Evolutionary conservation across 768 basidiomycete species (phyloP).

Genomic region (Naganishia randhawae): DNA sequence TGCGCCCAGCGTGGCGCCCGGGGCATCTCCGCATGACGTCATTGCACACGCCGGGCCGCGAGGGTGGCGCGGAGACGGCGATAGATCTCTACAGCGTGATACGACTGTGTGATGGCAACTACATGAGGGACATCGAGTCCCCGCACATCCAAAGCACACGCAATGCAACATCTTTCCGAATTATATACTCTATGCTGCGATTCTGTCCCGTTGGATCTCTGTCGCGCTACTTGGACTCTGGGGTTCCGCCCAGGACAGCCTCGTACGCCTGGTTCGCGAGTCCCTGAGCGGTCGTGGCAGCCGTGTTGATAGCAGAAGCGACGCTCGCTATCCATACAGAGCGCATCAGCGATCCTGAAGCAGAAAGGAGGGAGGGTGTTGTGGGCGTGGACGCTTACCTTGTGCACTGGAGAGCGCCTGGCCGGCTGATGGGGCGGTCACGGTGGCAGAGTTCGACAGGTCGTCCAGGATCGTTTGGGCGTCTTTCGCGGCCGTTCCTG

Average conservation of each 20-base stretch:
- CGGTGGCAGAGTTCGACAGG: constrained; percentile 12
- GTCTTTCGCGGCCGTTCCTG: neutral
- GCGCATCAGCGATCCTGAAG: neutral
- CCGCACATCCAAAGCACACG: too few relatives aligned
- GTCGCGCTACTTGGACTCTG: neutral
- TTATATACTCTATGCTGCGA: neutral
- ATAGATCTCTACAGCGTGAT: too few relatives aligned
- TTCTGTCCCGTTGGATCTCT: neutral
- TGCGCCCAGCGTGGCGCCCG: too few relatives aligned
- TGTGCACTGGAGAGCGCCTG: constrained; percentile 3
- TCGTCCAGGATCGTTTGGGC: constrained; percentile 11
- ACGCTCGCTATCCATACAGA: constrained; percentile 1
- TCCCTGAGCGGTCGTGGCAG: neutral
- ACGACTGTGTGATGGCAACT: too few relatives aligned
- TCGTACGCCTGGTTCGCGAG: constrained; percentile 27
- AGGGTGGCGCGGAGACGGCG: too few relatives aligned
- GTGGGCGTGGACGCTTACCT: neutral
- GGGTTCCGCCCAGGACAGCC: constrained; percentile 4
- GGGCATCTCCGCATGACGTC: too few relatives aligned
- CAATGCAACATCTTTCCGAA: too few relatives aligned
- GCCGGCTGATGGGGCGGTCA: neutral
- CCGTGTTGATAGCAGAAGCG: neutral
- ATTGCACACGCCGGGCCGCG: too few relatives aligned
- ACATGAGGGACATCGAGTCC: too few relatives aligned
- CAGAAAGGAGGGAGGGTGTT: neutral